phyloP scores from a whole-genome alignment of 257 asterid genomes.

The Ocimum tenuiflorum region DNA sequence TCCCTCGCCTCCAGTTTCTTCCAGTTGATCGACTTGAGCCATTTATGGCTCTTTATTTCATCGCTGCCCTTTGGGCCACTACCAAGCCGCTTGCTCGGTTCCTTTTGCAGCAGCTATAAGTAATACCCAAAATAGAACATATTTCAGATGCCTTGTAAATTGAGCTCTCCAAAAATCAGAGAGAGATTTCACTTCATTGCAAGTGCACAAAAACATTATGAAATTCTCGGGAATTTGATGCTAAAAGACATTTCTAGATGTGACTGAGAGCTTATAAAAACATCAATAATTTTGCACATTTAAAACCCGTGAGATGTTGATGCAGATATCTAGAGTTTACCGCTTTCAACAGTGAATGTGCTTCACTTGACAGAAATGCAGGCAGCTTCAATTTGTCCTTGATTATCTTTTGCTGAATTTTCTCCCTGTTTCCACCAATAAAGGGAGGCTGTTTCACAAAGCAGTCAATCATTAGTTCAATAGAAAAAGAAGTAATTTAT shows the following conservation, averaged over 20 bases:
- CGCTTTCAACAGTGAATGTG: constrained; percentile 61
- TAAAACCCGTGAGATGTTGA: too few relatives aligned
- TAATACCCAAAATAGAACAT: too few relatives aligned
- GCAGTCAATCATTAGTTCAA: not conserved
- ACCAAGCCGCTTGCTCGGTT: constrained; percentile 22
- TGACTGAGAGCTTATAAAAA: too few relatives aligned
- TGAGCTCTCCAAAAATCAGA: too few relatives aligned
- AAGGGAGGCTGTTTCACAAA: constrained; percentile 42
- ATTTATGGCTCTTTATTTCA: constrained; percentile 20
- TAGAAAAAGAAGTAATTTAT: not conserved
- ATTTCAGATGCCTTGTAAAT: too few relatives aligned
- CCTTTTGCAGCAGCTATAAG: constrained; percentile 41
- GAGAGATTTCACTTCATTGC: too few relatives aligned
- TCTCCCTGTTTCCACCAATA: constrained; percentile 50
- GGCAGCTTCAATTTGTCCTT: constrained; percentile 60
- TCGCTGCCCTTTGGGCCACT: constrained; percentile 20
- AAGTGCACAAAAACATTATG: not conserved
- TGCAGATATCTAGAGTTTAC: constrained; percentile 15
- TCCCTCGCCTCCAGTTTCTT: constrained; percentile 19
- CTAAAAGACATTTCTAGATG: too few relatives aligned
- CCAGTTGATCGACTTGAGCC: constrained; percentile 26
- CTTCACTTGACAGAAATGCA: constrained; percentile 16
- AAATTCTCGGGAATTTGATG: too few relatives aligned
- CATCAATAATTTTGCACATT: too few relatives aligned
- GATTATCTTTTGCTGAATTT: constrained; percentile 48